Evolutionary conservation across 768 basidiomycete species (phyloP), one percentile per base, ranked within the genome.

Genomic region (Leccinellum luteum): DNA sequence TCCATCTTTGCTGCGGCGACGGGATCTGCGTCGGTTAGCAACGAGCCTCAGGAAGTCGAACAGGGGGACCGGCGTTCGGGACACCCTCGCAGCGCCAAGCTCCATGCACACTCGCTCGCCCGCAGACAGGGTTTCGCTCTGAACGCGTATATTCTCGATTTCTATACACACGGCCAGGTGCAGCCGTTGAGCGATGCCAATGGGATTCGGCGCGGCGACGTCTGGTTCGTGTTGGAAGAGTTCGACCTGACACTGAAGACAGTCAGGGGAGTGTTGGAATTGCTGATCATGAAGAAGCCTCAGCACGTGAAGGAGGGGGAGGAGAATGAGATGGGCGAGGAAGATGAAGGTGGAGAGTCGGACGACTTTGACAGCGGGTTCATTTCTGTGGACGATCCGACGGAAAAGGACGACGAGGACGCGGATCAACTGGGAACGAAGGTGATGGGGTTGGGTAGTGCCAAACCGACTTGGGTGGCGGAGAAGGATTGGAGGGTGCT

Each of bases 101-200:
- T 6, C 0, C 23, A 52, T 4, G 4, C 15, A 9, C 44, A n/a
- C 25, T 9, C 30, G 6, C 28, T 38, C 17, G 17, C 44, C 44
- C 44, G 44, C 19, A 19, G 19, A 6, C 44, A n/a, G 15, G 9
- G 35, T 6, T 70, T 71, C 45, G 72, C 71, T 9, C 74, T 87
- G 47, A 89, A 89, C 58, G 87, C 85, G 0, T 87, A 87, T 63
- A 67, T 89, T 15, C 72, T 81, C 47, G 89, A 90, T 64, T 90
- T 88, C 70, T 88, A 81, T 65, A 78, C 67, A 1, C 89, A 90
- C 56, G 89, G 87, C 0, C 85, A 85, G 64, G 71, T 74, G 7
- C 64, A 69, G 2, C 73, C 82, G 2, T 67, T 88, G 32, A 74
- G 73, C 12, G 60, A 60, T 0, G 83, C 84, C 5, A 87, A 88